Percentiles rank a stretch among this genome's conserved stretches.
These are phyloP conservation scores for Emergomyces orientalis DNA, from an alignment of 2,329 filamentous ascomycete species.

Conservation along the genomic window DNA sequence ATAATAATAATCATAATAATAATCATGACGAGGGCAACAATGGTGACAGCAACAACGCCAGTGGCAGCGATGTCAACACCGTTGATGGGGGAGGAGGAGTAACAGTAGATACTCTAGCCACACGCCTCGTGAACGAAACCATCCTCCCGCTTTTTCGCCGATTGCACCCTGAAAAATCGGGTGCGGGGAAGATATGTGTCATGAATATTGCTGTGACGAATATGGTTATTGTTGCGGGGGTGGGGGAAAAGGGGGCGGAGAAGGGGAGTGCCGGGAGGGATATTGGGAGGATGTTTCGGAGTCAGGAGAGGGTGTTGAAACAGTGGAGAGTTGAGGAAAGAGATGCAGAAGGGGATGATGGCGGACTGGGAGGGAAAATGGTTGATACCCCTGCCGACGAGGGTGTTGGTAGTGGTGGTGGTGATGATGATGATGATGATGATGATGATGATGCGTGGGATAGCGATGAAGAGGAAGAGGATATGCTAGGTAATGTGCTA, in stretches of 20 bases:
- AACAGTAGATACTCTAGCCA: conserved; percentile 43
- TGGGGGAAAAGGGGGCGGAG: conserved; percentile 43
- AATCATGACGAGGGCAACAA: not conserved
- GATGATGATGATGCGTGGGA: conserved; percentile 27
- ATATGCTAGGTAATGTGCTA: conserved; percentile 15
- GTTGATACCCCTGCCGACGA: not conserved
- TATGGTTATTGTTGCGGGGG: conserved; percentile 64
- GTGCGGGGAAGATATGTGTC: conserved; percentile 69
- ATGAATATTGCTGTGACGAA: conserved; percentile 84
- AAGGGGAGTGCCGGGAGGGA: conserved; percentile 57
- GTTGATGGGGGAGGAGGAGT: not conserved
- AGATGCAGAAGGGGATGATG: conserved; percentile 1
- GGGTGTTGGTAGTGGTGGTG: not conserved
- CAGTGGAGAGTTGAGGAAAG: conserved; percentile 19
- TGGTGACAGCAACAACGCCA: not conserved
- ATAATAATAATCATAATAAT: not conserved
- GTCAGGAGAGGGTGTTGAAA: conserved; percentile 49
- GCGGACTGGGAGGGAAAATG: not conserved
- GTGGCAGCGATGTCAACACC: not conserved
- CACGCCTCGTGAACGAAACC: conserved; percentile 57
- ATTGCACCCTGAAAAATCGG: conserved; percentile 55
- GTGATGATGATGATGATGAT: conserved; percentile 8
- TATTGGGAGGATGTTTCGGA: conserved; percentile 73
- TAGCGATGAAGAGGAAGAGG: conserved; percentile 28
- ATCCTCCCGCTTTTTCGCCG: conserved; percentile 64